These are phyloP conservation scores for Nicotiana otophora DNA, from an alignment of 257 asterid species.

Conservation along the genomic window DNA sequence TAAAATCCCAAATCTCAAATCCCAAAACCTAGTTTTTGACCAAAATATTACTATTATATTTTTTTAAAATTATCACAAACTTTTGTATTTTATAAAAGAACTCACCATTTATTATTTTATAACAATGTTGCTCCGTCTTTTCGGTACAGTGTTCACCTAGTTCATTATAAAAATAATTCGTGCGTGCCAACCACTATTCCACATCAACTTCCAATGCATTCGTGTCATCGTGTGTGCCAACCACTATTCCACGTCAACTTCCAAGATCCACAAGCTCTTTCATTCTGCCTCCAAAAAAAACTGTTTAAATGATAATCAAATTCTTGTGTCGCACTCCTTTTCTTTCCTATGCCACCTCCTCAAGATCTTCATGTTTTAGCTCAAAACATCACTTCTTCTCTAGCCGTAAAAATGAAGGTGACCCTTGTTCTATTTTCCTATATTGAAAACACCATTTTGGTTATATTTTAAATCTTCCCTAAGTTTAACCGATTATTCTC, in stretches of 20 bases:
- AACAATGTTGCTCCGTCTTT: too few relatives aligned
- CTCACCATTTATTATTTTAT: too few relatives aligned
- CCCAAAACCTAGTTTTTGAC: too few relatives aligned
- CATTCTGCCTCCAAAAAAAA: background rate
- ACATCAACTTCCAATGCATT: too few relatives aligned
- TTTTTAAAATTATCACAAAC: too few relatives aligned
- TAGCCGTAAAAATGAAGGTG: constrained; percentile 8
- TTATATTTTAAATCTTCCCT: background rate
- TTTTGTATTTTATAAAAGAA: too few relatives aligned
- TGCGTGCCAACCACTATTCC: too few relatives aligned
- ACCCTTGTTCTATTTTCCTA: background rate
- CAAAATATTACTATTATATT: too few relatives aligned
- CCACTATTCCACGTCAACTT: background rate
- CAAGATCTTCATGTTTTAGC: background rate
- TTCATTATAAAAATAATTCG: too few relatives aligned
- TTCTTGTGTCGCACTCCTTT: background rate
- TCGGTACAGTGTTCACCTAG: too few relatives aligned
- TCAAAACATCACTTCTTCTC: background rate
- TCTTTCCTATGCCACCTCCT: background rate
- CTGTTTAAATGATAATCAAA: background rate
- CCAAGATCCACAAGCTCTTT: background rate
- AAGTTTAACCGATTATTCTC: background rate
- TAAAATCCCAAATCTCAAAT: too few relatives aligned
- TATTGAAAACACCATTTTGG: background rate
- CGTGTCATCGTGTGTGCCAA: too few relatives aligned